These are phyloP conservation scores for Cladorrhinum sp. DNA, from an alignment of 2,329 filamentous ascomycete species.

Conservation along the genomic window DNA sequence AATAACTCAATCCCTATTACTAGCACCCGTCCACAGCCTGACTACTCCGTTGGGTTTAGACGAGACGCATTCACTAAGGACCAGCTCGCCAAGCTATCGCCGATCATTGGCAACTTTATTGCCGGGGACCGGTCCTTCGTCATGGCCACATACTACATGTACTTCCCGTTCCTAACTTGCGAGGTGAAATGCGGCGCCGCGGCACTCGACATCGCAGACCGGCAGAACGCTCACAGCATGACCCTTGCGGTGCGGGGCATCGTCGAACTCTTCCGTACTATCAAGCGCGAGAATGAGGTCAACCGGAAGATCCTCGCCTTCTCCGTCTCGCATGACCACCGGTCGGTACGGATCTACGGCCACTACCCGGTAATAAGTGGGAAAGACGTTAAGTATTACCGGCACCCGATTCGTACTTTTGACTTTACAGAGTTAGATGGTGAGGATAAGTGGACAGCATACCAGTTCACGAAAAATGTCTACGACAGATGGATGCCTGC, in stretches of 20 bases:
- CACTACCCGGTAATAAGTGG: constrained; percentile 39
- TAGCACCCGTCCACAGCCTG: constrained; percentile 30
- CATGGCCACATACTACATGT: constrained; percentile 44
- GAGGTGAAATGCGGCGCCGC: constrained; percentile 45
- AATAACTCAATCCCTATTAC: constrained; percentile 28
- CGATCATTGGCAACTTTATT: constrained; percentile 36
- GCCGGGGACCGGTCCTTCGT: constrained; percentile 38
- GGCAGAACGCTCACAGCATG: constrained; percentile 42
- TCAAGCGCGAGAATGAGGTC: constrained; percentile 37
- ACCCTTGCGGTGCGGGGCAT: constrained; percentile 39
- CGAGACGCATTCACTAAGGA: constrained; percentile 41
- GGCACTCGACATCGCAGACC: constrained; percentile 37
- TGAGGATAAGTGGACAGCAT: constrained; percentile 9
- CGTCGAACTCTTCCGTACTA: constrained; percentile 38
- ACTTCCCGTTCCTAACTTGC: constrained; percentile 49
- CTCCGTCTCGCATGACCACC: constrained; percentile 39
- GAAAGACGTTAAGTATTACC: constrained; percentile 39
- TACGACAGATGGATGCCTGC: constrained; percentile 36
- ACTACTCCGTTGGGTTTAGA: constrained; percentile 37
- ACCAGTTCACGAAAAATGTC: constrained; percentile 7
- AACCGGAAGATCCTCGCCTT: constrained; percentile 43
- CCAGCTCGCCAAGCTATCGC: constrained; percentile 40
- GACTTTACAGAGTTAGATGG: constrained; percentile 29
- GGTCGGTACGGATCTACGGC: constrained; percentile 38
- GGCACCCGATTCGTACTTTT: constrained; percentile 36